A percentile compares a stretch with the other conserved stretches of the same genome.
These are phyloP conservation scores for Circinella umbellata DNA, from an alignment of 371 early-diverging fungal species.

Conservation along the genomic window DNA sequence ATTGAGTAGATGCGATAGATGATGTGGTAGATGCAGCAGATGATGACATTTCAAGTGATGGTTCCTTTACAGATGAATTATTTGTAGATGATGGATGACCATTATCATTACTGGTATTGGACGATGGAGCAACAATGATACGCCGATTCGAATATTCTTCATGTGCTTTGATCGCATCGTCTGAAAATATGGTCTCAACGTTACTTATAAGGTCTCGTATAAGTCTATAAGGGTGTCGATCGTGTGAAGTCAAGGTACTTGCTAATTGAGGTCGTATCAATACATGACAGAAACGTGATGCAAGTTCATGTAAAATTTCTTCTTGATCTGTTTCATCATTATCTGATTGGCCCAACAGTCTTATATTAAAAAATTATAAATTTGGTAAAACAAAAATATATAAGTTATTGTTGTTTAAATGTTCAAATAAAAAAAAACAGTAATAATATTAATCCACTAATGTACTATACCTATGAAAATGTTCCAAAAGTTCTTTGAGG, in stretches of 20 bases:
- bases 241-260: slow-evolving; percentile 56
- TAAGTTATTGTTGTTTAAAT: too few species aligned
- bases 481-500: slow-evolving; percentile 47
- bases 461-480: slow-evolving; percentile 47
- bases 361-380: background rate
- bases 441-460: too few species aligned
- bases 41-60: background rate
- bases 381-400: too few species aligned
- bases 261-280: slow-evolving; percentile 63
- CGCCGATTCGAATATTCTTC: slow-evolving; percentile 33
- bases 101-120: background rate
- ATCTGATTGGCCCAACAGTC: background rate
- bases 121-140: slow-evolving; percentile 20
- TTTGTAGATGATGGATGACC: slow-evolving; percentile 21
- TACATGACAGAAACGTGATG: slow-evolving; percentile 55
- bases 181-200: slow-evolving; percentile 34
- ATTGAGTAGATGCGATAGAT: slow-evolving; percentile 1
- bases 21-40: slow-evolving; percentile 9
- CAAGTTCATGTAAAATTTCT: slow-evolving; percentile 16
- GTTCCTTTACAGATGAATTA: slow-evolving; percentile 9
- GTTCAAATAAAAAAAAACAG: too few species aligned
- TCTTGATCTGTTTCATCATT: slow-evolving; percentile 11
- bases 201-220: slow-evolving; percentile 59
- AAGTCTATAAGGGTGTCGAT: slow-evolving; percentile 61
- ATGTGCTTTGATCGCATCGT: slow-evolving; percentile 30